phyloP scores from a whole-genome alignment of 2,329 filamentous ascomycete genomes.

The Cytospora schulzeri region DNA sequence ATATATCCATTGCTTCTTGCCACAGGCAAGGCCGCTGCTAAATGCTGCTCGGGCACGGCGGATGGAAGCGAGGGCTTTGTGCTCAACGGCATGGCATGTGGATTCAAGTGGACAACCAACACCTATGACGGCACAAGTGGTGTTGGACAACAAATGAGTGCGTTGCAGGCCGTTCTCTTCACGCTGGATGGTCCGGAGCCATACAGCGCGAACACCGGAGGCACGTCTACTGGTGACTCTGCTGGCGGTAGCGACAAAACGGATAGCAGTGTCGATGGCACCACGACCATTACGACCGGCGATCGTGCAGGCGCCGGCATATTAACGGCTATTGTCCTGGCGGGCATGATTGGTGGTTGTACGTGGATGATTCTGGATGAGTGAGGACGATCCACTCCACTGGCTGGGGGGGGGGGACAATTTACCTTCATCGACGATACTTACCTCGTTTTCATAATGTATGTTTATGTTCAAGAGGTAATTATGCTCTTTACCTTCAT shows the following conservation, averaged over 20 bases:
- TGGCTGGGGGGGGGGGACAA: not conserved
- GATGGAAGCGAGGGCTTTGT: slow-evolving; percentile 62
- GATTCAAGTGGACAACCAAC: slow-evolving; percentile 61
- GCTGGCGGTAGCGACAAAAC: slow-evolving; percentile 43
- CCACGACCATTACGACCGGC: slow-evolving; percentile 30
- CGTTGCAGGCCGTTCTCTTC: slow-evolving; percentile 54
- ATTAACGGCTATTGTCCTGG: slow-evolving; percentile 48
- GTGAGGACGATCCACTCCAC: not conserved
- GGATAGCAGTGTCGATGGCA: slow-evolving; percentile 19
- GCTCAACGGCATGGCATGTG: slow-evolving; percentile 59
- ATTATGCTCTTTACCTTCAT: slow-evolving; percentile 20
- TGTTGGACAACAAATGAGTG: slow-evolving; percentile 62
- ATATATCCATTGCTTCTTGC: slow-evolving; percentile 60
- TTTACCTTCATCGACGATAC: not conserved
- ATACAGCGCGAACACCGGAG: slow-evolving; percentile 52
- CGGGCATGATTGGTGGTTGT: slow-evolving; percentile 46
- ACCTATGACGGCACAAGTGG: slow-evolving; percentile 56
- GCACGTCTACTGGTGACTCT: slow-evolving; percentile 48
- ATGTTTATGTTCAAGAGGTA: slow-evolving; percentile 17
- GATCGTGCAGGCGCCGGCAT: slow-evolving; percentile 54
- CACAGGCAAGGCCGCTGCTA: slow-evolving; percentile 61
- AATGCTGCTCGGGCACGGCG: slow-evolving; percentile 62
- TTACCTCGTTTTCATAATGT: not conserved
- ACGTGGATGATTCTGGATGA: slow-evolving; percentile 51
- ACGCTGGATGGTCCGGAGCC: slow-evolving; percentile 40